Conservation (phyloP, 2,329 filamentous ascomycete species). For the Fusarium redolens region DNA sequence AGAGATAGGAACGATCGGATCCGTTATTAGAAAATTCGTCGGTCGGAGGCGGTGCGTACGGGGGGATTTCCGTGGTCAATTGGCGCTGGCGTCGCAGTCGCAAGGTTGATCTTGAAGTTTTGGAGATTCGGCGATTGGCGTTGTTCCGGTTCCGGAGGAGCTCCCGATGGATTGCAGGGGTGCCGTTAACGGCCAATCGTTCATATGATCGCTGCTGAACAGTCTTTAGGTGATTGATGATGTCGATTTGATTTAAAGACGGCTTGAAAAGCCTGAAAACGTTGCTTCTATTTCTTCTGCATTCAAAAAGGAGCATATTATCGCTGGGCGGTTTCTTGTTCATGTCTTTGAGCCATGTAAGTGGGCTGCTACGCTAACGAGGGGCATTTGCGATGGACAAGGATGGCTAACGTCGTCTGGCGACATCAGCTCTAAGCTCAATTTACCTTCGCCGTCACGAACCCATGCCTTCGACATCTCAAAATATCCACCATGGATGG, state of each 20-base stretch:
- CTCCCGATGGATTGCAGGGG: conserved; percentile 32
- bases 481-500: conserved; percentile 72
- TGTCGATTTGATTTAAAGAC: background rate
- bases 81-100: conserved; percentile 4
- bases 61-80: conserved; percentile 18
- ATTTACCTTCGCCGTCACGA: conserved; percentile 30
- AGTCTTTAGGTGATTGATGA: background rate
- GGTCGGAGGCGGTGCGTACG: conserved; percentile 6
- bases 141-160: conserved; percentile 49
- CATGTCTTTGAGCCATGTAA: conserved; percentile 34
- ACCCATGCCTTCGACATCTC: conserved; percentile 38
- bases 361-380: conserved; percentile 42
- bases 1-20: background rate
- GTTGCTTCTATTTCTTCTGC: background rate
- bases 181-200: conserved; percentile 9
- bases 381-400: conserved; percentile 42
- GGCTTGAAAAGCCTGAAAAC: background rate
- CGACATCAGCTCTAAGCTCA: conserved; percentile 37
- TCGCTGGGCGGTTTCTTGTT: background rate
- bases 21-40: background rate
- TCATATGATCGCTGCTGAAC: background rate
- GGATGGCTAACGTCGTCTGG: conserved; percentile 40
- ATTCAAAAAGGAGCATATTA: background rate
- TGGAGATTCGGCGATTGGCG: conserved; percentile 28
- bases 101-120: conserved; percentile 39